A percentile compares a stretch with the other conserved stretches of the same genome.
These are phyloP conservation scores for Leccinellum luteum DNA, from an alignment of 768 basidiomycete species.

Conservation along the genomic window DNA sequence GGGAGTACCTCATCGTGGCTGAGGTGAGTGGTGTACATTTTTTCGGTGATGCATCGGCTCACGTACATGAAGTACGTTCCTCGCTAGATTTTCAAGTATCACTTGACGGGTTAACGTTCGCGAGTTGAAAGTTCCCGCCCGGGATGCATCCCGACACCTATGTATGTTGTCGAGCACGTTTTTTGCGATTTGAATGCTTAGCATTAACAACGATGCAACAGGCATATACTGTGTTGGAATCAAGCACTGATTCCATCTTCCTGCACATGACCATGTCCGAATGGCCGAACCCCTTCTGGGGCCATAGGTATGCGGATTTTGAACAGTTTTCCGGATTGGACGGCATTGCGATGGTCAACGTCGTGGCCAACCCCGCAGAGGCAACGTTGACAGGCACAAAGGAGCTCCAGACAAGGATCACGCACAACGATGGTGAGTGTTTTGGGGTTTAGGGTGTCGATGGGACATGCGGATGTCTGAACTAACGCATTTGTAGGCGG, in stretches of 20 bases:
- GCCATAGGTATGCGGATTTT: slow-evolving; percentile 92
- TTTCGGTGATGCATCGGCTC: slow-evolving; percentile 20
- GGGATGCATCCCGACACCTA: slow-evolving; percentile 88
- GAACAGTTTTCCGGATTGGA: slow-evolving; percentile 97
- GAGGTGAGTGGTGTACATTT: slow-evolving; percentile 54
- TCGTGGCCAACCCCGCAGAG: slow-evolving; percentile 79
- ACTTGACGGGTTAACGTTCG: slow-evolving; percentile 82
- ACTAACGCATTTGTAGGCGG: slow-evolving; percentile 49
- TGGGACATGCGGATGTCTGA: neutral
- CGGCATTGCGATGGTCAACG: slow-evolving; percentile 91
- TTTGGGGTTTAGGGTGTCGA: neutral
- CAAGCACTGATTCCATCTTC: slow-evolving; percentile 90
- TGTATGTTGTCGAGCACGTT: slow-evolving; percentile 42
- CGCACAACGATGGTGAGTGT: slow-evolving; percentile 88
- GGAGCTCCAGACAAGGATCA: slow-evolving; percentile 82
- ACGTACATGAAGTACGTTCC: slow-evolving; percentile 45
- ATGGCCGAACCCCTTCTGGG: slow-evolving; percentile 72
- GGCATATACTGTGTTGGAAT: slow-evolving; percentile 95
- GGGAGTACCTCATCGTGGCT: slow-evolving; percentile 93
- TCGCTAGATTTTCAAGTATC: slow-evolving; percentile 87
- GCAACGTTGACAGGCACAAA: slow-evolving; percentile 72
- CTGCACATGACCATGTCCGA: slow-evolving; percentile 93
- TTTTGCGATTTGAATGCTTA: slow-evolving; percentile 48
- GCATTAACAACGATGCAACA: slow-evolving; percentile 26
- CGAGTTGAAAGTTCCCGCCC: slow-evolving; percentile 86